Base-by-base conservation (phyloP, 139 green algal genomes). In the Volvox reticuliferus region DNA sequence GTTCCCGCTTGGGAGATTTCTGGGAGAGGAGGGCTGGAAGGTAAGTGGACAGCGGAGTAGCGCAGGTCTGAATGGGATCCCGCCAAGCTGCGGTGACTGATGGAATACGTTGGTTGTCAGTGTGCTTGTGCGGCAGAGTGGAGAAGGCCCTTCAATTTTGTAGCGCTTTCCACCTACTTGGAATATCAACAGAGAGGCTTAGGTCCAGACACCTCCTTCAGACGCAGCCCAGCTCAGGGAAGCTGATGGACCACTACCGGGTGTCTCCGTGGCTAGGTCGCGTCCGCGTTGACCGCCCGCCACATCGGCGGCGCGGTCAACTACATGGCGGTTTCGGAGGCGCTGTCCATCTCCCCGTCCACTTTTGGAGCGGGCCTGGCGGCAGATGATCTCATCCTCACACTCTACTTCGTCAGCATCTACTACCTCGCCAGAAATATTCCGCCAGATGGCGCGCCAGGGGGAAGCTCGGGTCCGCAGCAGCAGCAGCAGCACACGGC, bases 251-350 rank as follows among this genome's bases (percentile, higher is more conserved):
- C 44, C 44, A 9, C 44, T 9, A 55, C 44, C 9, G 5, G 44
- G 44, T 55, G 44, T 55, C 44, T 9, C 44, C 9, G 5, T 55
- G 44, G 44, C 96, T 97, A 97, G 91, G 93, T 99, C 14, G 97
- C 97, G 5, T 92, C 94, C 0, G 97, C 98, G 13, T 93, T 99
- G 32, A 96, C 94, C 33, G 97, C 96, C 12, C 92, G 98, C 17
- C 98, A 99, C 95, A 99, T 99, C 67, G 98, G 97, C 30, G 96
- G 96, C 6, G 96, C 96, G 0, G 96, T 99, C 37, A 99, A 99
- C 95, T 99, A 99, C 91, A 97, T 99, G 89, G 96, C 95, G 32
- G 95, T 98, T 9, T 91, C 92, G 9, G 95, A 97, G n/a, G 81
- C 94, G 5, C 91, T 98, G 32, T 32, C 37, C 30, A 90, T 98